Evolutionary conservation across 768 basidiomycete species (phyloP).

Genomic region (Floccularia luteovirens): DNA sequence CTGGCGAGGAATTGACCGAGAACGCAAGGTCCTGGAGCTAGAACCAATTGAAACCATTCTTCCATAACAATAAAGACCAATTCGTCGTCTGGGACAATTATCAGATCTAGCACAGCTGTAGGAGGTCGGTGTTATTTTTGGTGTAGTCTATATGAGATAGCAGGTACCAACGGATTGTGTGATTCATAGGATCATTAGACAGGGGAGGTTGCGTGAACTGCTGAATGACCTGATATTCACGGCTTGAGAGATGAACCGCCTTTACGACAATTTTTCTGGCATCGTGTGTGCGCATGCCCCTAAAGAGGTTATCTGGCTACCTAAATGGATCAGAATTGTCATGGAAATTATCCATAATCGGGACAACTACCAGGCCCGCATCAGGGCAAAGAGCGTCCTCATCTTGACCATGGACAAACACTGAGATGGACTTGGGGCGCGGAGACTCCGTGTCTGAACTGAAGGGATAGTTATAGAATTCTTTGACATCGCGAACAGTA

Average conservation of each 20-base stretch:
- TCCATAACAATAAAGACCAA: conserved; percentile 74
- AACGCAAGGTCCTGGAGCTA: conserved; percentile 40
- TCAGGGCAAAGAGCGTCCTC: conserved; percentile 65
- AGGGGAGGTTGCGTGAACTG: conserved; percentile 45
- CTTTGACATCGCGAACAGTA: conserved; percentile 60
- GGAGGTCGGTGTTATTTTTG: conserved; percentile 5
- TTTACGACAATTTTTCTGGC: conserved; percentile 55
- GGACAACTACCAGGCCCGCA: conserved; percentile 52
- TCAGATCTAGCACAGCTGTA: conserved; percentile 58
- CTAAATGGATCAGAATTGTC: conserved; percentile 7
- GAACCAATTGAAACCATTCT: conserved; percentile 64
- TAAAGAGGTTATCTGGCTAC: conserved; percentile 69
- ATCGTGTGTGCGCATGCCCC: conserved; percentile 48
- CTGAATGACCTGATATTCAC: conserved; percentile 54
- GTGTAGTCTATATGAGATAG: conserved; percentile 1
- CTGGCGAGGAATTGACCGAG: conserved; percentile 45
- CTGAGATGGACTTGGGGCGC: background rate
- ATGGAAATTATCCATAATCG: background rate
- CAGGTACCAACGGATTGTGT: conserved; percentile 59
- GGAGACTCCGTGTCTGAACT: conserved; percentile 2
- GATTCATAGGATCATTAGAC: conserved; percentile 59
- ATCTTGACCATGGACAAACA: conserved; percentile 17
- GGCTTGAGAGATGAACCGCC: conserved; percentile 56
- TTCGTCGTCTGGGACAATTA: conserved; percentile 42
- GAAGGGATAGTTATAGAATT: conserved; percentile 34